Conservation (phyloP, 805 yeast genomes). For the Teunomyces panamensis region DNA sequence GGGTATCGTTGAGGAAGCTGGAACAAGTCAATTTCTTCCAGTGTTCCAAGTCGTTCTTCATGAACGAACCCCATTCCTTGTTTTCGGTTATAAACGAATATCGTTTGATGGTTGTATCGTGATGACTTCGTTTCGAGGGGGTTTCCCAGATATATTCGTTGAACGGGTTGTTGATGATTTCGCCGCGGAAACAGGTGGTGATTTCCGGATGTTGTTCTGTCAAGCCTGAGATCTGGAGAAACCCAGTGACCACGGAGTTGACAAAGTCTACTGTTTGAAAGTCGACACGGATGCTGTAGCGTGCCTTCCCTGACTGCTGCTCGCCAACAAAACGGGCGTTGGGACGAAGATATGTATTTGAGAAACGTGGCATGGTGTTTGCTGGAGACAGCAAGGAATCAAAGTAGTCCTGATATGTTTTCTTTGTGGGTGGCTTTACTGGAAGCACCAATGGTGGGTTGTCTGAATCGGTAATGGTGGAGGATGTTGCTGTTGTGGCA, state of each 20-base stretch:
- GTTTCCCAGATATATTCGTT: slow-evolving; percentile 20
- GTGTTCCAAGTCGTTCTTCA: slow-evolving; percentile 45
- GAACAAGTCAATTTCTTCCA: slow-evolving; percentile 48
- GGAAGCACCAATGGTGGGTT: neutral
- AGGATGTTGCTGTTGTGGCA: no score
- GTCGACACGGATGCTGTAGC: slow-evolving; percentile 67
- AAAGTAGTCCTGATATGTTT: neutral
- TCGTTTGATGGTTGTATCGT: slow-evolving; percentile 14
- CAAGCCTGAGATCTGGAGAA: slow-evolving; percentile 61
- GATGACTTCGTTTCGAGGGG: slow-evolving; percentile 6
- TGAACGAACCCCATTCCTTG: slow-evolving; percentile 52
- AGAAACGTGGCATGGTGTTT: slow-evolving; percentile 24
- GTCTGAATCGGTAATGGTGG: no score
- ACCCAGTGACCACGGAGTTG: slow-evolving; percentile 49
- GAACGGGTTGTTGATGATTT: slow-evolving; percentile 55
- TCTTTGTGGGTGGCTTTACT: neutral
- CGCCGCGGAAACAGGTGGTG: slow-evolving; percentile 72
- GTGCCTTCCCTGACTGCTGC: slow-evolving; percentile 65
- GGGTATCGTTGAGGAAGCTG: slow-evolving; percentile 47
- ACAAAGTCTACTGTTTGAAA: slow-evolving; percentile 65
- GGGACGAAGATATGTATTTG: slow-evolving; percentile 51
- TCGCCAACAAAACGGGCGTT: slow-evolving; percentile 63
- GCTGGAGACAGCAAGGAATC: neutral
- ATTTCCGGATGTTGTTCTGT: slow-evolving; percentile 61
- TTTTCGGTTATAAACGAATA: slow-evolving; percentile 60